Conservation (phyloP, 2,329 filamentous ascomycete species). For the Trichophyton equinum region DNA sequence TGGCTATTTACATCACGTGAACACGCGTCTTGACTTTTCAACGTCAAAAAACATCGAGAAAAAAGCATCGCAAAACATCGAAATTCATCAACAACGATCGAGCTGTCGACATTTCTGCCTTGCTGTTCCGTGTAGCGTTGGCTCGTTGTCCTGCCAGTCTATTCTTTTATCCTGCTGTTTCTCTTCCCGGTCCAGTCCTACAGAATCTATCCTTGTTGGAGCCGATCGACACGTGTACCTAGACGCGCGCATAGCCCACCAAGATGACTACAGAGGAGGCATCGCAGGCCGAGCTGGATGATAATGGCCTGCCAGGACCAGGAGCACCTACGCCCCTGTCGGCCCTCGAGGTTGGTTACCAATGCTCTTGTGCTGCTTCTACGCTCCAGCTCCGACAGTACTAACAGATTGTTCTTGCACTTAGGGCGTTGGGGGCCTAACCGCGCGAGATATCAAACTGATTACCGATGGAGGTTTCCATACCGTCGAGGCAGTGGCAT, state of each 20-base stretch:
- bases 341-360: slow-evolving; percentile 61
- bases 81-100: neutral
- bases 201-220: neutral
- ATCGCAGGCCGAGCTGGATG: slow-evolving; percentile 61
- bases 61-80: neutral
- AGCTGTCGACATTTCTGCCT: neutral
- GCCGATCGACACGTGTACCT: neutral
- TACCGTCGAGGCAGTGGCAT: slow-evolving; percentile 90
- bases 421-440: slow-evolving; percentile 75
- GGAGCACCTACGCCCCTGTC: slow-evolving; percentile 85
- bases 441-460: slow-evolving; percentile 89
- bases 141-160: neutral
- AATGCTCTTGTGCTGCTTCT: neutral
- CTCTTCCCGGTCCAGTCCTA: neutral
- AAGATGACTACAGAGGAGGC: slow-evolving; percentile 43
- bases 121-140: neutral
- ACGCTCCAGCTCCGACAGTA: neutral
- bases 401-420: neutral
- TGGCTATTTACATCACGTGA: slow-evolving; percentile 3
- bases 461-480: slow-evolving; percentile 86
- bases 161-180: neutral
- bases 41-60: neutral
- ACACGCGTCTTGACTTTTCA: neutral
- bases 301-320: slow-evolving; percentile 62
- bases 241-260: neutral